Evolutionary conservation across 352 stramenopile species (phyloP).

Genomic region (Phytophthora pinifolia): DNA sequence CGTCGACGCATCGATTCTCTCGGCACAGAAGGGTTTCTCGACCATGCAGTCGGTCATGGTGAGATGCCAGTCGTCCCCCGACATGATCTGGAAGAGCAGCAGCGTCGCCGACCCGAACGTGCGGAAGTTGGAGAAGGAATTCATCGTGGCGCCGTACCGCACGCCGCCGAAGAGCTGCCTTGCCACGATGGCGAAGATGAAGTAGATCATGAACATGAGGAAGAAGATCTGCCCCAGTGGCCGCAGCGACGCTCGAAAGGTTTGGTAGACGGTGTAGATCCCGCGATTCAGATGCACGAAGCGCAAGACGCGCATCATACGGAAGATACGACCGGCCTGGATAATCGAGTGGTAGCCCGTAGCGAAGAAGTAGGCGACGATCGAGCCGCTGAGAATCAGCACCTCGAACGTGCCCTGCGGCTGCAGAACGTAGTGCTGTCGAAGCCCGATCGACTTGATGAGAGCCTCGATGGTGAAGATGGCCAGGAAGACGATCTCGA

Average conservation of each 20-base stretch:
- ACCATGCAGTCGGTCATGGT: conserved; percentile 83
- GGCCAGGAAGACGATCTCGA: conserved; percentile 71
- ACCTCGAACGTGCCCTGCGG: conserved; percentile 63
- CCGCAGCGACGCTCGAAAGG: conserved; percentile 64
- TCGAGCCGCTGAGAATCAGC: conserved; percentile 57
- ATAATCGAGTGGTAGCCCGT: conserved; percentile 68
- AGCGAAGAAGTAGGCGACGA: conserved; percentile 63
- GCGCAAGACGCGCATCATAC: conserved; percentile 74
- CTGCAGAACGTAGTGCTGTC: conserved; percentile 65
- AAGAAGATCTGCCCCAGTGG: conserved; percentile 81
- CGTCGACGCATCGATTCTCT: conserved; percentile 34
- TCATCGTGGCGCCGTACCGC: conserved; percentile 58
- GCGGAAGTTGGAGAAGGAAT: conserved; percentile 73
- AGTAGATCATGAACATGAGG: conserved; percentile 81
- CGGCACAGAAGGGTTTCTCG: conserved; percentile 55
- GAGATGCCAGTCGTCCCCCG: conserved; percentile 79
- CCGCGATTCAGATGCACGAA: conserved; percentile 74
- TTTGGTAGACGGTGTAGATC: conserved; percentile 79
- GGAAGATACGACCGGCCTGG: conserved; percentile 69
- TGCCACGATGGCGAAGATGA: conserved; percentile 77
- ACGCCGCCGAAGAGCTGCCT: conserved; percentile 75
- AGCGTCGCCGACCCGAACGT: conserved; percentile 59
- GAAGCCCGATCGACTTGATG: conserved; percentile 63
- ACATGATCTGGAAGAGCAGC: conserved; percentile 84
- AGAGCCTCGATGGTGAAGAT: conserved; percentile 57